Percentiles rank a stretch among this genome's conserved stretches.
These are phyloP conservation scores for Fimicolochytrium jonesii DNA, from an alignment of 192 early-diverging fungal genomes.

Conservation along the genomic window DNA sequence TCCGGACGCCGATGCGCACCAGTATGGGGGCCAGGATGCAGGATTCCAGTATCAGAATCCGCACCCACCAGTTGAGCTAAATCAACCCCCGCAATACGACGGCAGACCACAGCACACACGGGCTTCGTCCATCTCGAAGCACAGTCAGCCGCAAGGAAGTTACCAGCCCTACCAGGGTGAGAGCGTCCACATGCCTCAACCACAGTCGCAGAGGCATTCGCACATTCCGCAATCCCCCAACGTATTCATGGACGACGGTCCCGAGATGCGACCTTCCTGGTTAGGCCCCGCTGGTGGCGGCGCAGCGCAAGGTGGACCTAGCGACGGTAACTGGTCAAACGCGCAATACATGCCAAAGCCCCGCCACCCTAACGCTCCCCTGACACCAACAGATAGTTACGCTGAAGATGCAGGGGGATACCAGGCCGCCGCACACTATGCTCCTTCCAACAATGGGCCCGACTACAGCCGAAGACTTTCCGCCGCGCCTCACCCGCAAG, in stretches of 20 bases:
- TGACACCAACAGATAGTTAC: slow-evolving; percentile 6
- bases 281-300: slow-evolving; percentile 1
- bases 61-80: not conserved
- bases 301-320: too few species aligned
- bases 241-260: not conserved
- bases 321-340: too few species aligned
- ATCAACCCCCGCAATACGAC: not conserved
- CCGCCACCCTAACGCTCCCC: slow-evolving; percentile 4
- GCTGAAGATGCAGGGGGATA: not conserved
- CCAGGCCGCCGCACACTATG: too few species aligned
- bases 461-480: not conserved
- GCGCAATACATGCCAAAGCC: not conserved
- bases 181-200: too few species aligned
- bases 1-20: not conserved
- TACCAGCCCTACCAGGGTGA: too few species aligned
- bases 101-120: not conserved
- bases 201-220: not conserved
- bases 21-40: not conserved
- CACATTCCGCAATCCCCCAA: not conserved
- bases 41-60: not conserved
- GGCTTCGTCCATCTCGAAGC: not conserved
- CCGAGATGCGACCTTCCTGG: slow-evolving; percentile 11
- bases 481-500: slow-evolving; percentile 8
- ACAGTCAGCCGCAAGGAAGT: not conserved
- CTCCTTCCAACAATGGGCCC: not conserved